Evolutionary conservation across 202 grass and related monocot genomes (phyloP).

Genomic region (Tripidium arundinaceum): DNA sequence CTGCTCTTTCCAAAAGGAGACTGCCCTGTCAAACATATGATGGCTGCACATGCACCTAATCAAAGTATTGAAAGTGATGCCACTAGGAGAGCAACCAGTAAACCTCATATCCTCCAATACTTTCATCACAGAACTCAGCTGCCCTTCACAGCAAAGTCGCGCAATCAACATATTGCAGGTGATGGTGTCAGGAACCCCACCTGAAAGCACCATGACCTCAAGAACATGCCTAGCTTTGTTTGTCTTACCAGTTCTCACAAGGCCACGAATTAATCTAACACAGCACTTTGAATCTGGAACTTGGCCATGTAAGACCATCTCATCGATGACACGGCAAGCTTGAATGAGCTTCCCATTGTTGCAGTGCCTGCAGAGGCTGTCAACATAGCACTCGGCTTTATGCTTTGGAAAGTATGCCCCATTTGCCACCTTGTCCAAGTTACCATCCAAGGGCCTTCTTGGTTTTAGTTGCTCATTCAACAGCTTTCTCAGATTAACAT

Average conservation of each 20-base stretch:
- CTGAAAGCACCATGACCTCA: constrained; percentile 60
- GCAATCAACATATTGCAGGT: constrained; percentile 72
- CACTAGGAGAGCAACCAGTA: constrained; percentile 47
- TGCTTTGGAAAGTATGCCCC: constrained; percentile 30
- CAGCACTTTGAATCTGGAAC: constrained; percentile 56
- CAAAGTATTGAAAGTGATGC: constrained; percentile 76
- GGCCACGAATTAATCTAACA: constrained; percentile 58
- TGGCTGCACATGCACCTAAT: constrained; percentile 64
- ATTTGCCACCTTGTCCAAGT: constrained; percentile 10
- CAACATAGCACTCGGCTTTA: constrained; percentile 38
- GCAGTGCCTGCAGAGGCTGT: constrained; percentile 45
- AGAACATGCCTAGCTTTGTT: constrained; percentile 52
- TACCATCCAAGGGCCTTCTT: constrained; percentile 1
- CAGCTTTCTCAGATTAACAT: constrained; percentile 13
- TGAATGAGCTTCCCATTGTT: constrained; percentile 57
- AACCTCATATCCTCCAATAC: constrained; percentile 56
- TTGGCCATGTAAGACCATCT: constrained; percentile 58
- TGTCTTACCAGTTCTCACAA: constrained; percentile 51
- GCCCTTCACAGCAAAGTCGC: constrained; percentile 40
- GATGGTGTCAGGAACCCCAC: constrained; percentile 64
- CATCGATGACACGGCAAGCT: constrained; percentile 54
- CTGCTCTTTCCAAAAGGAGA: constrained; percentile 65
- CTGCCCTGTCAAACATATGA: constrained; percentile 46
- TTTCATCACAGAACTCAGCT: constrained; percentile 45
- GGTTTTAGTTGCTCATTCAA: constrained; percentile 3